Base-by-base conservation (phyloP, 1,139 yeast genomes). In the Debaryomyces sp. region DNA sequence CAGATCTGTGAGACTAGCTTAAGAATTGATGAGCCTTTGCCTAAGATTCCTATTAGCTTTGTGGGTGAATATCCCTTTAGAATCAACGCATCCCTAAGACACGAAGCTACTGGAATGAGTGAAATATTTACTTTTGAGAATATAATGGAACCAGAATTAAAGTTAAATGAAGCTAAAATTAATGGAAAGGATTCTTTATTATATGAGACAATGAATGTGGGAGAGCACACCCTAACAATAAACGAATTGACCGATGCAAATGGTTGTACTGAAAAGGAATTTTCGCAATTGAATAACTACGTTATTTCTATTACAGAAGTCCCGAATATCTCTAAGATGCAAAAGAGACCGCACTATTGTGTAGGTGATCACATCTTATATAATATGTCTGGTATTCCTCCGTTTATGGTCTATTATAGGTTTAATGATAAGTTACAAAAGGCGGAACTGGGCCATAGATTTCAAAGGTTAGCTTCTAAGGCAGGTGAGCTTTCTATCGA, bases 341-440 rank as follows among this genome's bases (percentile, higher is more conserved):
- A 78, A 1, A 62, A 67, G 18, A 68, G 71, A 29, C 76, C 79
- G 1, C 63, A 73, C 57, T 87, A 84, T 60, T 94, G 99, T 77
- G 97, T 92, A 34, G 99, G 99, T 4, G 98, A 94, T 53, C 87
- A 89, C 54, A 81, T 94, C 24, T 77, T 87, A 0, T 89, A 89
- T 62, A 81, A 85, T 52, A 67, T 94, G 52, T 80, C 81, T 12
- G 99, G 99, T 5, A 75, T 81, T 3, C 81, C 96, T 0, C 97
- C 97, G 23, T 91, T 89, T 64, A 78, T 77, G 1, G 79, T 95
- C 3, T 80, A 75, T 44, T 94, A 94, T 63, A 79, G 78, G 13
- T 92, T 92, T 70, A 86, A 89, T 56, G 87, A 80, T 3, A 71
- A 75, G 38, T 67, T 70, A 23, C 84, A 87, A 54, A 80, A 73